phyloP scores from a whole-genome alignment of 768 basidiomycete genomes.

The Pleurotus cornucopiae region DNA sequence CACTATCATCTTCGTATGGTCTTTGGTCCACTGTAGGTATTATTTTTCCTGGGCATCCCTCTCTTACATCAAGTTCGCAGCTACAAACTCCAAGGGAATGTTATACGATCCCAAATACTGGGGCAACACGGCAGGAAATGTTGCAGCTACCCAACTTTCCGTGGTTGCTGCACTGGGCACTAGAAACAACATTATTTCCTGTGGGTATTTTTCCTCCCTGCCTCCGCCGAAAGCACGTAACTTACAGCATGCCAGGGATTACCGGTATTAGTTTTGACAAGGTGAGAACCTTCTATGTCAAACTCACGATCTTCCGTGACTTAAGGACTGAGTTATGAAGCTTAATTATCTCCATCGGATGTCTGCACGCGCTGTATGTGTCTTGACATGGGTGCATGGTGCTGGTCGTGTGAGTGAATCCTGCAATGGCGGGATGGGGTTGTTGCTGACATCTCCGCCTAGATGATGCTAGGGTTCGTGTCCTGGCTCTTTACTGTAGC shows the following conservation, averaged over 20 bases:
- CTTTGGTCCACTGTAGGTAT: constrained; percentile 32
- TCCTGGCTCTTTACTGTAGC: too few species aligned
- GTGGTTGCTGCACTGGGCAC: constrained; percentile 55
- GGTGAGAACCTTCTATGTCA: constrained; percentile 15
- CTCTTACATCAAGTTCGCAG: not conserved
- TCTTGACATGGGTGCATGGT: constrained; percentile 46
- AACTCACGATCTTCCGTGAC: not conserved
- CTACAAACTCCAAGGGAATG: constrained; percentile 25
- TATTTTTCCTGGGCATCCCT: not conserved
- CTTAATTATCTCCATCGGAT: constrained; percentile 44
- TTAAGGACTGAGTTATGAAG: constrained; percentile 21
- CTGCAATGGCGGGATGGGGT: not conserved
- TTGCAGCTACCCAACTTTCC: constrained; percentile 47
- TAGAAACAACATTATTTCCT: constrained; percentile 51
- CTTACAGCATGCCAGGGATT: constrained; percentile 27
- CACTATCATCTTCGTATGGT: constrained; percentile 25
- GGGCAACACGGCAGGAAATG: constrained; percentile 36
- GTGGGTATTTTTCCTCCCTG: constrained; percentile 15
- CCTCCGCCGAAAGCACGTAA: not conserved
- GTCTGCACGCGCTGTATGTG: constrained; percentile 39
- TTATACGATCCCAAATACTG: constrained; percentile 32
- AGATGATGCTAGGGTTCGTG: constrained; percentile 17
- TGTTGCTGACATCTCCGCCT: not conserved
- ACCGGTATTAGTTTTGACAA: constrained; percentile 49
- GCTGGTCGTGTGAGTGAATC: constrained; percentile 33